Conservation (phyloP, 2,329 filamentous ascomycete species). For the Colletotrichum godetiae region DNA sequence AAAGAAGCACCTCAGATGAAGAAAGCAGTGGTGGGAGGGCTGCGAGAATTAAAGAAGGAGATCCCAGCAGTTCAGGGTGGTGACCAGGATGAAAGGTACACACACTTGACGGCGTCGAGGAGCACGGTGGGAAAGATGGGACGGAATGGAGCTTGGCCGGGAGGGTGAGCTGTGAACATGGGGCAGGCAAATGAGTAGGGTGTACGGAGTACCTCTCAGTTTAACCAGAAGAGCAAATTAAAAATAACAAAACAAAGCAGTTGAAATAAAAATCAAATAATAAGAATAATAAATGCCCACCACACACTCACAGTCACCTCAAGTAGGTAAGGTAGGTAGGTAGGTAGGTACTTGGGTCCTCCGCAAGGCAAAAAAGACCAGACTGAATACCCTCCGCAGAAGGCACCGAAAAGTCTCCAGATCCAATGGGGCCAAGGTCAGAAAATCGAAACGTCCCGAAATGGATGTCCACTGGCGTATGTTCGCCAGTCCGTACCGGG, state of each 20-base stretch:
- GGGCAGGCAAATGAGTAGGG: neutral
- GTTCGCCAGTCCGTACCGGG: neutral
- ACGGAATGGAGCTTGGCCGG: constrained; percentile 12
- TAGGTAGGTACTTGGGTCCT: no score
- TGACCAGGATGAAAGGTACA: constrained; percentile 1
- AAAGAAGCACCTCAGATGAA: constrained; percentile 17
- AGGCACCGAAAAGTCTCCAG: neutral
- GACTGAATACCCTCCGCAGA: neutral
- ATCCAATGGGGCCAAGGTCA: neutral
- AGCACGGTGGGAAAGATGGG: constrained; percentile 6
- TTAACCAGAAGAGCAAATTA: neutral
- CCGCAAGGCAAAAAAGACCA: neutral
- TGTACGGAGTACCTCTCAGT: no score
- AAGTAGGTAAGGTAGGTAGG: no score
- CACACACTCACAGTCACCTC: no score
- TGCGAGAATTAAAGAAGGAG: constrained; percentile 18
- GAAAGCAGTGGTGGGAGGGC: neutral
- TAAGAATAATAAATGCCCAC: no score
- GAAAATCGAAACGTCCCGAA: constrained; percentile 20
- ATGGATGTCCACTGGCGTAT: neutral
- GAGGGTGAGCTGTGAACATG: neutral
- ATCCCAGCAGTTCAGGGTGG: constrained; percentile 29
- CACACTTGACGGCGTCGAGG: neutral
- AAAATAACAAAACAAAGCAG: neutral
- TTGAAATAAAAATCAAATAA: neutral